phyloP scores from a whole-genome alignment of 495 filamentous ascomycete species.

The Cladorrhinum samala region DNA sequence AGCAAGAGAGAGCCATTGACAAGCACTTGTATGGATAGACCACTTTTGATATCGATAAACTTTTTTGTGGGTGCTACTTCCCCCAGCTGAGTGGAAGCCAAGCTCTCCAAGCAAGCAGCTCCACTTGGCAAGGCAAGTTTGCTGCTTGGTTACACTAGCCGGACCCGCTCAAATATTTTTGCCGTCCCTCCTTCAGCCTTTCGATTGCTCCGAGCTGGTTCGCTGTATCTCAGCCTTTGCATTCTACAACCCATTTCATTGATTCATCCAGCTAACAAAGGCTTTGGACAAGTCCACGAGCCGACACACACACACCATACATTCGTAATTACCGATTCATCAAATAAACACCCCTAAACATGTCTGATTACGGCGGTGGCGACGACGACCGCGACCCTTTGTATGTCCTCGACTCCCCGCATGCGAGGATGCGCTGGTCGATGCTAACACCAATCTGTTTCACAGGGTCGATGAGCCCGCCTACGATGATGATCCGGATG shows the following conservation, averaged over 20 bases:
- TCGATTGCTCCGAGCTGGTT: slow-evolving; percentile 2
- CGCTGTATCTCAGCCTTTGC: slow-evolving; percentile 2
- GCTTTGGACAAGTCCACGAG: not conserved
- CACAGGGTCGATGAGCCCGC: slow-evolving; percentile 47
- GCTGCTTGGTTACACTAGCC: no score
- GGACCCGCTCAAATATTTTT: slow-evolving; percentile 28
- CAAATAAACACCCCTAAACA: slow-evolving; percentile 32
- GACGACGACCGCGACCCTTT: slow-evolving; percentile 45
- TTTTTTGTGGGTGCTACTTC: slow-evolving; percentile 21
- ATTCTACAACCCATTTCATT: not conserved
- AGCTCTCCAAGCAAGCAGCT: not conserved
- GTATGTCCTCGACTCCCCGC: slow-evolving; percentile 16
- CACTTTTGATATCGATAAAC: slow-evolving; percentile 5
- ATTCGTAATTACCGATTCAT: not conserved
- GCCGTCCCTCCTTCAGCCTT: slow-evolving; percentile 17
- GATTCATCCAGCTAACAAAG: slow-evolving; percentile 4
- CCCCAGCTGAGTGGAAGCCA: slow-evolving; percentile 5
- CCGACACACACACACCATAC: not conserved
- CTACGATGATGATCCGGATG: slow-evolving; percentile 45
- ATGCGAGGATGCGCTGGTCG: slow-evolving; percentile 9
- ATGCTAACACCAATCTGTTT: not conserved
- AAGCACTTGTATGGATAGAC: not conserved
- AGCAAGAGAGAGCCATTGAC: no score
- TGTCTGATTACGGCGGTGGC: slow-evolving; percentile 83
- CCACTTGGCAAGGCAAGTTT: slow-evolving; percentile 10